phyloP scores from a whole-genome alignment of 2,329 filamentous ascomycete genomes.

The Aspergillus awamori region DNA sequence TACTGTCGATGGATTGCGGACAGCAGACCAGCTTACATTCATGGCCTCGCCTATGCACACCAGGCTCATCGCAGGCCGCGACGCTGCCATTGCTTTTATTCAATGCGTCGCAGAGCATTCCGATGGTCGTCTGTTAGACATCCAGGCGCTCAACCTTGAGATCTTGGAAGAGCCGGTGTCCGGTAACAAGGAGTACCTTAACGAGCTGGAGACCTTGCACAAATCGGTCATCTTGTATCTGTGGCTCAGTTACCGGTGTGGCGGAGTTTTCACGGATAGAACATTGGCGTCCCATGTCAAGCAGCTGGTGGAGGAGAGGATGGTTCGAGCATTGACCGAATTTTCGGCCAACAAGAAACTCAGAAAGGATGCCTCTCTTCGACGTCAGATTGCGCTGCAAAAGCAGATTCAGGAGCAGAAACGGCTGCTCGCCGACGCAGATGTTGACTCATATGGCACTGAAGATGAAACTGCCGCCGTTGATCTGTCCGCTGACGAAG shows the following conservation, averaged over 20 bases:
- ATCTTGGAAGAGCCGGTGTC: conserved; percentile 63
- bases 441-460: conserved; percentile 16
- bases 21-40: conserved; percentile 75
- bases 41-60: conserved; percentile 68
- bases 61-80: conserved; percentile 46
- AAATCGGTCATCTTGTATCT: conserved; percentile 81
- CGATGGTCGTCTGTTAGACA: conserved; percentile 70
- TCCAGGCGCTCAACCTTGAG: conserved; percentile 71
- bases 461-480: conserved; percentile 12
- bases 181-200: conserved; percentile 61
- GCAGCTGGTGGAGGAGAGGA: conserved; percentile 72
- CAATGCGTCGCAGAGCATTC: conserved; percentile 68
- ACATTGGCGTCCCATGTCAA: conserved; percentile 79
- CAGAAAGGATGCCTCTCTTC: conserved; percentile 42
- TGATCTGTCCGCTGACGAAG: conserved; percentile 23
- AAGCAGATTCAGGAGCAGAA: conserved; percentile 38
- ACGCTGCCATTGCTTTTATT: conserved; percentile 66
- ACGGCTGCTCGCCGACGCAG: conserved; percentile 27
- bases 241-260: conserved; percentile 90
- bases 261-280: conserved; percentile 76
- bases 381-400: conserved; percentile 41
- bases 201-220: conserved; percentile 75
- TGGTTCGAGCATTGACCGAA: conserved; percentile 64
- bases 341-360: conserved; percentile 55
- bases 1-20: conserved; percentile 64